Percentiles rank a stretch among this genome's conserved stretches.
These are phyloP conservation scores for Cordyceps cateniannulata DNA, from an alignment of 2,329 filamentous ascomycete species.

Conservation along the genomic window DNA sequence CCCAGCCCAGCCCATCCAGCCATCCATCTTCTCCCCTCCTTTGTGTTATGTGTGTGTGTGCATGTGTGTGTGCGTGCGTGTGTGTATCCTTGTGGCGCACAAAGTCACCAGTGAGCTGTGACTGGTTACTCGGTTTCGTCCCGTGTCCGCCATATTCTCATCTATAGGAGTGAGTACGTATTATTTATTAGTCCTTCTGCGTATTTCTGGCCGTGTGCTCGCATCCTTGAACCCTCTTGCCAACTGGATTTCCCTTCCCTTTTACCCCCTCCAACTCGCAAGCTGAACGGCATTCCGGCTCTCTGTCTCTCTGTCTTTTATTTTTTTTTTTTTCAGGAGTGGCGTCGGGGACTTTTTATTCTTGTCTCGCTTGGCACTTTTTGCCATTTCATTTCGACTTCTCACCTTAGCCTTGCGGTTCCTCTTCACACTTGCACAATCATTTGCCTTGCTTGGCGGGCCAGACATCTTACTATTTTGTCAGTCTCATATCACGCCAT, in stretches of 20 bases:
- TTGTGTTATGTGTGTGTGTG: background rate
- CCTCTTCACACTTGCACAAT: background rate
- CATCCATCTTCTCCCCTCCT: background rate
- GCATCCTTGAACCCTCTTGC: slow-evolving; percentile 1
- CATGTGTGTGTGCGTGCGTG: too few species aligned
- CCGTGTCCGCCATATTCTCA: background rate
- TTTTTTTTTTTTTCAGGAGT: background rate
- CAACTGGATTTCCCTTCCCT: background rate
- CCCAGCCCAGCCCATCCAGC: background rate
- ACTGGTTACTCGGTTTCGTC: slow-evolving; percentile 4
- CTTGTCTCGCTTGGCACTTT: background rate
- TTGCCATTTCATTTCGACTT: background rate
- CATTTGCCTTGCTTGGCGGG: background rate
- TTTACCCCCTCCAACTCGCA: background rate
- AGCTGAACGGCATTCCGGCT: background rate
- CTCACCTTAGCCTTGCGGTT: background rate
- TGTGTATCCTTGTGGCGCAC: background rate
- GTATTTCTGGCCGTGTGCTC: background rate
- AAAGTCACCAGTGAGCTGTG: background rate
- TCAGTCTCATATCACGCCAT: slow-evolving; percentile 2
- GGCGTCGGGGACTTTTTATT: slow-evolving; percentile 1
- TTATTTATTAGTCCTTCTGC: slow-evolving; percentile 1
- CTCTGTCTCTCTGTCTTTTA: background rate
- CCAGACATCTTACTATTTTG: background rate
- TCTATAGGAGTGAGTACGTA: slow-evolving; percentile 1